A percentile compares a stretch with the other conserved stretches of the same genome.
Conservation (phyloP, 495 filamentous ascomycete species). For the Aspergillus sparsus region DNA sequence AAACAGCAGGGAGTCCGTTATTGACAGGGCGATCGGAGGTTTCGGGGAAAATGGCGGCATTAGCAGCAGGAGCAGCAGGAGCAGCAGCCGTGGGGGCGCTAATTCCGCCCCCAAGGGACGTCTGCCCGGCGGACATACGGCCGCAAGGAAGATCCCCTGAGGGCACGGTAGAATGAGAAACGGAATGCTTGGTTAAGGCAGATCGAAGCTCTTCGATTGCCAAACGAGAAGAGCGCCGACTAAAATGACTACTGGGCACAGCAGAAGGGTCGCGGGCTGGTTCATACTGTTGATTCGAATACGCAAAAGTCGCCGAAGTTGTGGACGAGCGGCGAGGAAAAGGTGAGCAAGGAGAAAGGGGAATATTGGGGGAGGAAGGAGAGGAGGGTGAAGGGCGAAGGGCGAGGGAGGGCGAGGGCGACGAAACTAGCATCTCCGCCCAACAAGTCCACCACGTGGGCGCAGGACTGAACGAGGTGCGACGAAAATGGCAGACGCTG, state of each 20-base stretch:
- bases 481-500: constrained; percentile 35
- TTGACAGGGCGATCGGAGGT: constrained; percentile 24
- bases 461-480: constrained; percentile 44
- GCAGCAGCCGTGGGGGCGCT: constrained; percentile 21
- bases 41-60: constrained; percentile 18
- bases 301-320: constrained; percentile 21
- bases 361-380: constrained; percentile 32
- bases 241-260: constrained; percentile 37
- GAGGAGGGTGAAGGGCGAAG: constrained; percentile 36
- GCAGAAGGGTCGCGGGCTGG: constrained; percentile 28
- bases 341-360: constrained; percentile 27
- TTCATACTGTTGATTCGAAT: constrained; percentile 35
- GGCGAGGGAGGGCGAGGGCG: constrained; percentile 47
- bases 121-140: constrained; percentile 39
- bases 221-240: constrained; percentile 43
- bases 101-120: constrained; percentile 34
- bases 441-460: constrained; percentile 48
- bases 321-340: constrained; percentile 21
- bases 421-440: constrained; percentile 51
- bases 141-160: constrained; percentile 41
- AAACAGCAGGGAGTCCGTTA: constrained; percentile 25
- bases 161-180: constrained; percentile 43
- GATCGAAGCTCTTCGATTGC: constrained; percentile 53
- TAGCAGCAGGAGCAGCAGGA: constrained; percentile 41
- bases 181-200: constrained; percentile 47